Base-by-base conservation (phyloP, 257 asterid genomes). In the Solanum pimpinellifolium region DNA sequence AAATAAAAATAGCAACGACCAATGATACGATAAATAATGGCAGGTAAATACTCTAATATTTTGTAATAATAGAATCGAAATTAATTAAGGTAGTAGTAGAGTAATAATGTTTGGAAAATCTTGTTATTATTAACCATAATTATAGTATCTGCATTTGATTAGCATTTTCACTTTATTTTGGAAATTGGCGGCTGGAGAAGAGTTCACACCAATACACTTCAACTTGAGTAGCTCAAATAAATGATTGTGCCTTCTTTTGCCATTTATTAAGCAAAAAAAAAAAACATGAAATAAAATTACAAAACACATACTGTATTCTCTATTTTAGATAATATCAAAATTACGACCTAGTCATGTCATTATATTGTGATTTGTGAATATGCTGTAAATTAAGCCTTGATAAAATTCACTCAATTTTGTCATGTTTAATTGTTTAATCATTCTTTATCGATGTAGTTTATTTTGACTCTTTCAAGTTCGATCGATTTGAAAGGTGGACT, bases 151-250 rank as follows among this genome's bases (percentile, higher is more conserved):
- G 7, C 4, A 49, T 47, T 81, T 81, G 44, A 81, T 81, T 81
- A 81, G 11, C 3, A 20, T 74, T 29, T 27, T 81, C 85, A 47
- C 66, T 81, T 81, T 81, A 81, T 49, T 81, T 81, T 81, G 31
- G 85, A 52, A 81, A 81, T 81, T 81, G 85, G 46, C 85, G 85
- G 85, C 85, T 81, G 69, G 69, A 31, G 85, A 49, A 49, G 44
- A 31, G 85, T 81, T 81, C 69, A 81, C 85, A 81, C 21, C 69
- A 81, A 81, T 47, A 29, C 69, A 81, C 85, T 49, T 47, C 42
- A 80, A 80, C 85, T 49, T 11, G 62, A 80, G 25, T 27, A 27
- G 3, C 62, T 27, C 42, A 47, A 16, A 78, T 16, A 80, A 29
- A 52, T 81, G 29, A 81, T 81, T 49, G 46, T 29, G 42, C 85